Base-by-base conservation (phyloP, 2,329 filamentous ascomycete genomes). In the Aspergillus sp. region DNA sequence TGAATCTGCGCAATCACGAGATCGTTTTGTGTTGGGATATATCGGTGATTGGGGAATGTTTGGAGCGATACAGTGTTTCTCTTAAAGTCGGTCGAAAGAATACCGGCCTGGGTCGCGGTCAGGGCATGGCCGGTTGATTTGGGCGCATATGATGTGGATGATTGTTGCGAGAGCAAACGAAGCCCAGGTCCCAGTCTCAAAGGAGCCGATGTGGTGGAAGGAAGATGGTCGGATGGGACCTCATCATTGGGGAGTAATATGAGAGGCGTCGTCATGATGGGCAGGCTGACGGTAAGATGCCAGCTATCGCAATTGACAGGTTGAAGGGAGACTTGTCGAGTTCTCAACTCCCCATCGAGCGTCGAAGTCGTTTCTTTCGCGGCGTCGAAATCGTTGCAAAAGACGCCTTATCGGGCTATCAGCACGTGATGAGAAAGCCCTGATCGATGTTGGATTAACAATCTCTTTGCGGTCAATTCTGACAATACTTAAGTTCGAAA, bases 1-100 rank as follows among this genome's bases (percentile, higher is more conserved):
- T 87, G 81, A 55, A 97, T 77, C 52, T 88, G 90, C 46, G 88
- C 90, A 61, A 98, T 88, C 52, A 97, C 83, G 38, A 95, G 81
- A 66, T 98, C 93, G 61, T 85, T 85, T n/a, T 78, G 72, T 12
- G 82, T 77, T 9, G 93, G 89, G 31, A 82, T 75, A 62, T 97
- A 98, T 81, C 93, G 60, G 40, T 61, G 60, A 44, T 65, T 60
- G 6, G 66, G 53, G 42, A 68, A 62, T 27, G 64, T 55, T 32
- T 65, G 58, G 27, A 70, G 54, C 8, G 59, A 58, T 12, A 59
- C 60, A 5, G 60, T 58, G 45, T 69, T 72, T 42, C 68, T 64
- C 48, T 69, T 69, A 39, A 52, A 49, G 42, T 73, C 67, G 31
- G 63, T 64, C 5, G 65, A 58, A 10, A 65, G 36, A 2, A 61